Evolutionary conservation across 2,329 filamentous ascomycete species (phyloP), one percentile per base, ranked within the genome.

Genomic region (Geosmithia putterillii): DNA sequence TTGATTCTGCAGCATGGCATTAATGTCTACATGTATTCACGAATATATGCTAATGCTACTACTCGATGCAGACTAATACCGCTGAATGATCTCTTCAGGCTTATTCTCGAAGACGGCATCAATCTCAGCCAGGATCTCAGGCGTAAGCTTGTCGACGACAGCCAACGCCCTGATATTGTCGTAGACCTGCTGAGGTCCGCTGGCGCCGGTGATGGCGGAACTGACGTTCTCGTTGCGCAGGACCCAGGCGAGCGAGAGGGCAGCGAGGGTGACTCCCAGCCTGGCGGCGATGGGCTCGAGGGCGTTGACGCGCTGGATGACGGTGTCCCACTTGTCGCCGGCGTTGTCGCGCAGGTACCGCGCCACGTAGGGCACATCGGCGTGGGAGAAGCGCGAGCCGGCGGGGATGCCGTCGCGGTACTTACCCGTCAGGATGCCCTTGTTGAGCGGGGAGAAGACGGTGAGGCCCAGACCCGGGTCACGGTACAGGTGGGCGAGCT

Each of bases 351-450:
- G 63, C 67, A 68, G 70, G 59, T 63, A 72, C 34, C 69, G 66
- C 46, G 68, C 61, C 51, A 80, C 67, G 55, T 72, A 81, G 42
- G 71, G 66, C 47, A 80, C 69, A 42, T 72, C 64, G 37, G 69
- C 69, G 51, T 70, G 67, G 12, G 70, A 70, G 45, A 81, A 65
- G 22, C 80, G 66, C n/a, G 73, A 77, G 48, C 72, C 71, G 4
- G 70, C 62, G 4, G 77, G 76, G 36, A 81, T 73, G 22, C 74
- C 75, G 50, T 79, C 62, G 56, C 76, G 79, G 62, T 83, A 83
- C 59, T 83, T 83, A 40, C 79, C 80, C 0, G 76, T 77, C 48
- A 83, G 61, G 46, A 83, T 67, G 18, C 79, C 79, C 42, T 61
- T 55, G 38, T 57, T 56, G 53, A 84, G 61, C 2, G 79, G 80